Conservation (phyloP, 768 basidiomycete species). For the Chlorophyllum brunneum region DNA sequence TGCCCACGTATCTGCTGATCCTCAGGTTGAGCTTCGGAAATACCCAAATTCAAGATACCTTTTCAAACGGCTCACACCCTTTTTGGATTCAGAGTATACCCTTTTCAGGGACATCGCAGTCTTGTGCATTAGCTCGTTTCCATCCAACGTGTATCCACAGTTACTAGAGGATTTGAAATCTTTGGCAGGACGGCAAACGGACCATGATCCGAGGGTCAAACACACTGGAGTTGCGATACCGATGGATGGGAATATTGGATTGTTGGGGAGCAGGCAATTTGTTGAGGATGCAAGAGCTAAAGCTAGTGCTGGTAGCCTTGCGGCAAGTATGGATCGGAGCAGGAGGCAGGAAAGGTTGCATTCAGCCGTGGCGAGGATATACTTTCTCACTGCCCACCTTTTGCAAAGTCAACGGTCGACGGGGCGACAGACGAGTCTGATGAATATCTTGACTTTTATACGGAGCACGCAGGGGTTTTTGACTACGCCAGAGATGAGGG, state of each 20-base stretch:
- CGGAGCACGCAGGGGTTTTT: conserved; percentile 78
- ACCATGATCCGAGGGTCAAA: conserved; percentile 64
- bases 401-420: conserved; percentile 67
- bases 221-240: conserved; percentile 26
- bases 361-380: conserved; percentile 86
- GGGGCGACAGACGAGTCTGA: conserved; percentile 67
- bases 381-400: conserved; percentile 77
- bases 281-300: conserved; percentile 60
- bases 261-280: conserved; percentile 50
- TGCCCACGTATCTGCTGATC: conserved; percentile 30
- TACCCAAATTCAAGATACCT: conserved; percentile 78
- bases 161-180: conserved; percentile 81
- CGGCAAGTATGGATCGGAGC: conserved; percentile 47
- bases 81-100: conserved; percentile 82
- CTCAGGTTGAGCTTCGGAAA: conserved; percentile 76
- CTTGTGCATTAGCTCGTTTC: conserved; percentile 84
- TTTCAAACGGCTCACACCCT: conserved; percentile 82
- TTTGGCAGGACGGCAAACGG: conserved; percentile 78
- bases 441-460: conserved; percentile 83
- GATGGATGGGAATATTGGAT: conserved; percentile 33
- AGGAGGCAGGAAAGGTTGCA: conserved; percentile 76
- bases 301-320: conserved; percentile 30
- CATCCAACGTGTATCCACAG: conserved; percentile 69
- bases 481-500: conserved; percentile 64
- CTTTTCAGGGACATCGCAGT: conserved; percentile 85